Evolutionary conservation across 1,284 basidiomycete species (phyloP), one percentile per base, ranked within the genome.

Genomic region (Malassezia caprae): DNA sequence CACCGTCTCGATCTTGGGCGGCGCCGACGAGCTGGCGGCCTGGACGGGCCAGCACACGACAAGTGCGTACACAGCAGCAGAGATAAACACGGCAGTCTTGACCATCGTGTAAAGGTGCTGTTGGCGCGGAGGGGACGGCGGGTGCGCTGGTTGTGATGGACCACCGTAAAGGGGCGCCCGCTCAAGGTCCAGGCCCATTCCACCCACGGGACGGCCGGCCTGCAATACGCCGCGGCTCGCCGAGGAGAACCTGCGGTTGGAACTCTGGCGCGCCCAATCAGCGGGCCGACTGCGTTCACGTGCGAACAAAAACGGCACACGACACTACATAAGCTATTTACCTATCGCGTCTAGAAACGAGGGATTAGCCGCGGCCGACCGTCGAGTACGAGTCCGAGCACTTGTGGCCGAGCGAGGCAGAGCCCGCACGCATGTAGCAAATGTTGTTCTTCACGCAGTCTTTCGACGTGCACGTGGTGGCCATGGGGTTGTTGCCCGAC

Each of bases 351-450:
- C n/a, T n/a, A n/a, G n/a, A n/a, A n/a, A n/a, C n/a, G n/a, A n/a
- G n/a, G n/a, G 13, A 26, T 31, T 31, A 24, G n/a, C 13, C 28
- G 27, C 49, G 49, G 26, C 31, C 41, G 2, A 51, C 31, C 0
- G 49, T 13, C 40, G 13, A 17, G 64, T 82, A 85, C 2, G 83
- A 84, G 35, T 67, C 63, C 7, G 63, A 65, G 67, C 85, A 88
- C 64, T 83, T 83, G 65, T 82, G 75, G 58, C 72, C 75, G 12
- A 80, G 81, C 51, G 84, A 77, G 27, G 78, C 78, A 0, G 80
- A 79, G 28, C 84, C 86, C 61, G 82, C 83, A 45, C 85, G 80
- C 48, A 88, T 85, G 69, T 87, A 88, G 72, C 86, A 88, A 40
- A 88, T 82, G 73, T 81, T 85, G 6, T 85, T 85, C 3, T 73